A percentile compares a stretch with the other conserved stretches of the same genome.
Evolutionary conservation across 257 asterid genomes (phyloP).

Genomic region (Ilex aquifolium): DNA sequence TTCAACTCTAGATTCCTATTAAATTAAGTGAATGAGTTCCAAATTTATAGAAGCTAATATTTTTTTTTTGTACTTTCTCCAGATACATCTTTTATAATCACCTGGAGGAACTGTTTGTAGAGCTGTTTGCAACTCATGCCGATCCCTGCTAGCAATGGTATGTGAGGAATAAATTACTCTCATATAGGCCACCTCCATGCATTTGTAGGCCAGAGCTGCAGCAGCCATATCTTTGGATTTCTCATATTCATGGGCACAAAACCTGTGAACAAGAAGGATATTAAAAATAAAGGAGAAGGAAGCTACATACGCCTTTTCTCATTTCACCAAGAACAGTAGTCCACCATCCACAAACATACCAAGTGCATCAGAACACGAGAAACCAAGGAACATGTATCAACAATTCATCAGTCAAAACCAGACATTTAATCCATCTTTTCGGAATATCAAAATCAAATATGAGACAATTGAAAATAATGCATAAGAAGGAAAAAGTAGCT

Average conservation of each 20-base stretch:
- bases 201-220: conserved; percentile 27
- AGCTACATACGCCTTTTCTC: background rate
- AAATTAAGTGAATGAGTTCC: background rate
- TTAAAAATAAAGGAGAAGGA: conserved; percentile 19
- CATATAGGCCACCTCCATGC: conserved; percentile 24
- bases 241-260: conserved; percentile 21
- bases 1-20: background rate
- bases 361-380: background rate
- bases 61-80: no score
- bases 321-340: no score
- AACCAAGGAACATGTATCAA: background rate
- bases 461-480: no score
- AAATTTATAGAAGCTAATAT: no score
- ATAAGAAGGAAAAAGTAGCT: no score
- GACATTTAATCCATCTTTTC: background rate
- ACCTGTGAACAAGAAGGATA: conserved; percentile 13
- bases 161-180: conserved; percentile 17
- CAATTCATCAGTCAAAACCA: background rate
- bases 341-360: background rate
- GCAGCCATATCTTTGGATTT: conserved; percentile 20
- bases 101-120: conserved; percentile 16
- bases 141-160: conserved; percentile 7
- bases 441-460: background rate
- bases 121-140: conserved; percentile 19
- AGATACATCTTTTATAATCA: conserved; percentile 4